phyloP scores from a whole-genome alignment of 352 stramenopile genomes.

The Ophiocytium majus region DNA sequence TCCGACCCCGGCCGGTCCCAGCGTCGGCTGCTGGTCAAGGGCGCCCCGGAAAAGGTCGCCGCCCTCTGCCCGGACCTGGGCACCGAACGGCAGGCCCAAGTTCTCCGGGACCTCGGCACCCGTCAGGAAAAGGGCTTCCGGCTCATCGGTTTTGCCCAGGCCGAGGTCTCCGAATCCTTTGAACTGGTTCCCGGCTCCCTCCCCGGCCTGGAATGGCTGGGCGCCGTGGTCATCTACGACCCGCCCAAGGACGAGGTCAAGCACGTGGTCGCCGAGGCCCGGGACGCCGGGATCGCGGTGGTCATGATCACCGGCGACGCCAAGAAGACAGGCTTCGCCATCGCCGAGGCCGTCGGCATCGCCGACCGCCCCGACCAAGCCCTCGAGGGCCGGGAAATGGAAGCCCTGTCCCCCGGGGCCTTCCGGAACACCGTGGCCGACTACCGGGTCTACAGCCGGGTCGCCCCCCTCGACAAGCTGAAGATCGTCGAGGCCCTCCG shows the following conservation, averaged over 20 bases:
- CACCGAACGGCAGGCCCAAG: constrained; percentile 71
- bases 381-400: constrained; percentile 26
- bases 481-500: constrained; percentile 59
- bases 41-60: constrained; percentile 85
- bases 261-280: constrained; percentile 81
- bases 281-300: constrained; percentile 84
- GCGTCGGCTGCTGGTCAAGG: constrained; percentile 74
- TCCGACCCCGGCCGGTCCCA: not conserved
- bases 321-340: constrained; percentile 84
- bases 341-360: constrained; percentile 80
- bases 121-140: constrained; percentile 78
- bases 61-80: constrained; percentile 55
- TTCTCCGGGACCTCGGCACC: constrained; percentile 79
- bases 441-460: constrained; percentile 31
- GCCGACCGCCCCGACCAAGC: constrained; percentile 52
- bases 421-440: not conserved
- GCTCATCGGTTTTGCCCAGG: constrained; percentile 64
- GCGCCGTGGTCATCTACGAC: constrained; percentile 91
- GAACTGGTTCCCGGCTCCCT: not conserved
- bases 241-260: constrained; percentile 89
- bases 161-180: constrained; percentile 79
- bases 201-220: constrained; percentile 58
- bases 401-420: not conserved
- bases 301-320: constrained; percentile 97
- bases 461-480: constrained; percentile 61